Evolutionary conservation across 2,329 filamentous ascomycete species (phyloP).

Genomic region (Clarireedia paspali): DNA sequence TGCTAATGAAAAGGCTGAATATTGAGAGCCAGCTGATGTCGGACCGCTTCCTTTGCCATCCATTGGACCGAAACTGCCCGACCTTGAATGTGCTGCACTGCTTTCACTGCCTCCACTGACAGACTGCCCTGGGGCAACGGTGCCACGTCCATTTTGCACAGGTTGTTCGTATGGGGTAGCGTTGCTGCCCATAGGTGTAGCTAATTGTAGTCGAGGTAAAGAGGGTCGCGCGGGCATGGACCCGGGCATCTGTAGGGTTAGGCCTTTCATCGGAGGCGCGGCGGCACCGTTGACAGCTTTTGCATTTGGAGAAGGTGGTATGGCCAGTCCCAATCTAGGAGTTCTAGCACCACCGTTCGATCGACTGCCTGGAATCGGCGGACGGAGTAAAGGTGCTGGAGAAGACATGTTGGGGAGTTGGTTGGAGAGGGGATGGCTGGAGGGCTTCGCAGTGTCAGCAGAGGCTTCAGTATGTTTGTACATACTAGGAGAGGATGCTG

Average conservation of each 20-base stretch:
- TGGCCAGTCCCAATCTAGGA: slow-evolving; percentile 67
- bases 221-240: slow-evolving; percentile 39
- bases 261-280: slow-evolving; percentile 10
- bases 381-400: slow-evolving; percentile 29
- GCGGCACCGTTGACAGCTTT: slow-evolving; percentile 53
- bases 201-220: slow-evolving; percentile 74
- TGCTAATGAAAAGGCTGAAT: slow-evolving; percentile 75
- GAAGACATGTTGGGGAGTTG: slow-evolving; percentile 28
- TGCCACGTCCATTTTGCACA: slow-evolving; percentile 30
- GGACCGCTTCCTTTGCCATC: slow-evolving; percentile 74
- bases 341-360: slow-evolving; percentile 24
- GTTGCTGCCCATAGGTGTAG: slow-evolving; percentile 80
- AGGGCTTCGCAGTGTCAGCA: slow-evolving; percentile 20
- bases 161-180: slow-evolving; percentile 62
- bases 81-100: slow-evolving; percentile 71
- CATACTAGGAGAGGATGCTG: background rate
- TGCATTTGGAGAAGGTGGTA: slow-evolving; percentile 77
- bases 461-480: slow-evolving; percentile 7
- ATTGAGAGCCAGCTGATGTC: slow-evolving; percentile 80
- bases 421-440: slow-evolving; percentile 13
- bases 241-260: slow-evolving; percentile 27
- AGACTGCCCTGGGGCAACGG: slow-evolving; percentile 52
- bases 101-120: slow-evolving; percentile 73
- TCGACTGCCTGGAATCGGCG: slow-evolving; percentile 30
- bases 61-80: slow-evolving; percentile 72